phyloP scores from a whole-genome alignment of 2,329 filamentous ascomycete species.

The Lecanicillium sp. region DNA sequence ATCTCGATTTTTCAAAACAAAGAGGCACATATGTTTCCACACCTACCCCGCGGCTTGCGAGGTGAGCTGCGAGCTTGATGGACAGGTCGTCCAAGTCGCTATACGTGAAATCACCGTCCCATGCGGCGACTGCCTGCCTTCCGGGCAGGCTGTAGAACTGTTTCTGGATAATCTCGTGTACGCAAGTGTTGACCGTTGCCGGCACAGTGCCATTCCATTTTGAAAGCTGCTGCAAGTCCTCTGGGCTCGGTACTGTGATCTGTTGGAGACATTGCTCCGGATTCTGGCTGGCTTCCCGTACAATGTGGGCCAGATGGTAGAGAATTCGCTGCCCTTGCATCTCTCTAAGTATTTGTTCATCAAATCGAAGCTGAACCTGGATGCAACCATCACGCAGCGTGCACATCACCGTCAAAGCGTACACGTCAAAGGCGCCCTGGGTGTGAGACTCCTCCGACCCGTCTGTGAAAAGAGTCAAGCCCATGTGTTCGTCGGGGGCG shows the following conservation, averaged over 20 bases:
- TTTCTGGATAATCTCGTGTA: slow-evolving; percentile 2
- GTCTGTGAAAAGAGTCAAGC: too few species aligned
- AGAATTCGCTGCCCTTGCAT: not conserved
- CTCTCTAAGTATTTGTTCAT: too few species aligned
- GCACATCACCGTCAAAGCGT: too few species aligned
- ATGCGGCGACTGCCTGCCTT: slow-evolving; percentile 19
- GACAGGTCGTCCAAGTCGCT: slow-evolving; percentile 9
- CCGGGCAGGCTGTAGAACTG: slow-evolving; percentile 6
- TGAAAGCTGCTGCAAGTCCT: slow-evolving; percentile 3
- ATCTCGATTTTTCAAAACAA: slow-evolving; percentile 21
- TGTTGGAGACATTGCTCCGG: too few species aligned
- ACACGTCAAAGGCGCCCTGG: too few species aligned
- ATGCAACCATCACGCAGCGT: too few species aligned
- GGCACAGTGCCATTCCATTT: slow-evolving; percentile 5
- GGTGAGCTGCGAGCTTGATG: not conserved
- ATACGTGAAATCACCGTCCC: slow-evolving; percentile 36
- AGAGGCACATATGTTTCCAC: slow-evolving; percentile 19
- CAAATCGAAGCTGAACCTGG: too few species aligned
- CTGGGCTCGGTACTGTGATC: not conserved
- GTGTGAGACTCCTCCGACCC: too few species aligned
- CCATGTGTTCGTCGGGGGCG: not conserved
- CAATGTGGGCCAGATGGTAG: too few species aligned
- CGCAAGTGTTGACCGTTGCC: not conserved
- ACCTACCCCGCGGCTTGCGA: slow-evolving; percentile 13
- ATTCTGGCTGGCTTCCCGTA: too few species aligned